These are phyloP conservation scores for Solanum arcanum DNA, from an alignment of 257 asterid species.

Conservation along the genomic window DNA sequence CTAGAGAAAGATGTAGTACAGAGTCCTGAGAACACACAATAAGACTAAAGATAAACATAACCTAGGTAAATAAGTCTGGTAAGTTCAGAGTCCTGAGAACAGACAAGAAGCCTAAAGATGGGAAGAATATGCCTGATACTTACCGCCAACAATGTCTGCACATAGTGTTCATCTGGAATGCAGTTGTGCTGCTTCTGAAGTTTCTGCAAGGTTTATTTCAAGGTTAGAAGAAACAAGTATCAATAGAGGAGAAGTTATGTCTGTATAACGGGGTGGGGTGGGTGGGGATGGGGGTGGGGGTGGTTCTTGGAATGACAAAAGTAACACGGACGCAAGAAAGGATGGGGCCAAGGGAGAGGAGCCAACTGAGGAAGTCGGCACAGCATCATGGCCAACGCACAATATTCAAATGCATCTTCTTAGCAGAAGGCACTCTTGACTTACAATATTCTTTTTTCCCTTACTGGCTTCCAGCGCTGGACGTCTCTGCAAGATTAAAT, in stretches of 20 bases:
- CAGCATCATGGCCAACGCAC: neutral
- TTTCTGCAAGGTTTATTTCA: conserved; percentile 48
- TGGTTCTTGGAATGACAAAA: too few species aligned
- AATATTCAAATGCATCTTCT: neutral
- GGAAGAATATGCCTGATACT: conserved; percentile 1
- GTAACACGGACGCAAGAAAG: neutral
- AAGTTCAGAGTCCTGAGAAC: neutral
- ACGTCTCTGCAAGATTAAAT: conserved; percentile 12
- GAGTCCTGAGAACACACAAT: neutral
- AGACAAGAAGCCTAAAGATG: neutral
- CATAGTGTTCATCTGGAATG: conserved; percentile 98
- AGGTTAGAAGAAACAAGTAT: conserved; percentile 1
- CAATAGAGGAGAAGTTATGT: too few species aligned
- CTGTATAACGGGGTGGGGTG: too few species aligned
- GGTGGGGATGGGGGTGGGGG: too few species aligned
- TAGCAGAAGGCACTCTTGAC: conserved; percentile 8
- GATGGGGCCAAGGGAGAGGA: neutral
- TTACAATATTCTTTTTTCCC: conserved; percentile 66
- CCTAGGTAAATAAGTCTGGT: neutral
- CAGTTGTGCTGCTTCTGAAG: conserved; percentile 94
- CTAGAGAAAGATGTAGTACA: neutral
- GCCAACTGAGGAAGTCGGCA: neutral
- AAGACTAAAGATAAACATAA: neutral
- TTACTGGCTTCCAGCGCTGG: conserved; percentile 42
- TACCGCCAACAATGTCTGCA: conserved; percentile 83